Evolutionary conservation across 2,329 filamentous ascomycete genomes (phyloP), one percentile per base, ranked within the genome.

Genomic region (Fusarium abutilonis): DNA sequence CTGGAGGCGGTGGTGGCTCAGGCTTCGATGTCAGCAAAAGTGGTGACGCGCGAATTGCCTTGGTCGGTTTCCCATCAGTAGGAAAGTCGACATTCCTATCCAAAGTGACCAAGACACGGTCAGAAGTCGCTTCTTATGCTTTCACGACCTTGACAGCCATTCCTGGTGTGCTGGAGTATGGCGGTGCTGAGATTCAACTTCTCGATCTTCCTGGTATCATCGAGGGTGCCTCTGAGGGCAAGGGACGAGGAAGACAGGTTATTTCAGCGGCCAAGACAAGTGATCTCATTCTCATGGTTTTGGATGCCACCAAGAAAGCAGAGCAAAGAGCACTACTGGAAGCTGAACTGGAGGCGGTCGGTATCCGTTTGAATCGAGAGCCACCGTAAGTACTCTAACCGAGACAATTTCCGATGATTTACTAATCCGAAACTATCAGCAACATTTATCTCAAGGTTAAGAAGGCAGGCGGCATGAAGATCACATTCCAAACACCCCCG

Each of bases 21-120:
- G 95, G 95, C 9, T 99, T 96, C 76, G 91, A 94, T 73, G 95
- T 99, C 38, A 95, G 90, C 76, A 99, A 99, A 79, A 94, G 90
- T 66, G 95, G 95, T 63, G 95, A 99, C 81, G 95, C 95, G 13
- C 88, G 95, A 72, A 98, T 99, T 78, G 93, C 96, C 2, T 86
- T 99, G 3, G 96, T 99, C 50, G 95, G 95, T n/a, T 99, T 99
- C 71, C 95, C 96, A 0, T 99, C 96, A 0, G 95, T 99, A 47
- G 95, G 95, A 75, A 99, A 99, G 81, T 99, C 95, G 3, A 99
- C 95, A 0, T 98, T 99, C 74, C 77, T 99, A n/a, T 97, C 93
- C 44, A 97, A 98, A 74, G 96, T 99, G 75, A 99, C 95, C 45
- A 98, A 97, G 80, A 99, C 96, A 35, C 93, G 92, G 73, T 97